phyloP scores from a whole-genome alignment of 2,329 filamentous ascomycete species.

The Phyllosticta citribraziliensis region DNA sequence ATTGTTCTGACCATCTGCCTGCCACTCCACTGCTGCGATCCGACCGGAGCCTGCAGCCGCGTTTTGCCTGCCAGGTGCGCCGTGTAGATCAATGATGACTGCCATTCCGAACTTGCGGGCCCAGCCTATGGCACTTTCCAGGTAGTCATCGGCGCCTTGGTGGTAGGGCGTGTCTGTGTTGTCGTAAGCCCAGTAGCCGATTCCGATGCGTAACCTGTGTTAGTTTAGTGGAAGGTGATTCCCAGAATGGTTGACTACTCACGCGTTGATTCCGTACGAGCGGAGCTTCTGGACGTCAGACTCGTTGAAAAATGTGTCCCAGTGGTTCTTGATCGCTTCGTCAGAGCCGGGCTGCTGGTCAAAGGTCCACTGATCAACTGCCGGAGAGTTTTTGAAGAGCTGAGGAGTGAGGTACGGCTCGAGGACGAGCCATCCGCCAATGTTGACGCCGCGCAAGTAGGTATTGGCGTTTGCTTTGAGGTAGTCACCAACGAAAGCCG shows the following conservation, averaged over 20 bases:
- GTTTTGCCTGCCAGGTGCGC: constrained; percentile 44
- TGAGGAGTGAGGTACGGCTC: constrained; percentile 28
- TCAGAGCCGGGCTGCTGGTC: constrained; percentile 22
- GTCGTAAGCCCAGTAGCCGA: constrained; percentile 44
- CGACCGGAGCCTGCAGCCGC: constrained; percentile 33
- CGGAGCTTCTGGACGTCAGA: constrained; percentile 33
- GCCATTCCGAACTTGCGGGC: constrained; percentile 35
- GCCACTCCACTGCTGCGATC: constrained; percentile 18
- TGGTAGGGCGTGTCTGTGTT: constrained; percentile 36
- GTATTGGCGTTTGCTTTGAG: background rate
- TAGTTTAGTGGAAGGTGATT: background rate
- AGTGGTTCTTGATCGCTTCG: constrained; percentile 25
- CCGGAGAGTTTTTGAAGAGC: constrained; percentile 22
- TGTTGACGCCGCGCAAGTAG: constrained; percentile 22
- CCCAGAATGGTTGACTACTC: background rate
- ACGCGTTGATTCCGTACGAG: constrained; percentile 26
- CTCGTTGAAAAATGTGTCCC: constrained; percentile 30
- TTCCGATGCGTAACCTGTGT: constrained; percentile 37
- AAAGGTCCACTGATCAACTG: constrained; percentile 32
- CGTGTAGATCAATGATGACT: constrained; percentile 44
- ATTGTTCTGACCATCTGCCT: constrained; percentile 28
- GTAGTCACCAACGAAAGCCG: background rate
- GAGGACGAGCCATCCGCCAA: constrained; percentile 28
- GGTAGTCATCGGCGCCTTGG: constrained; percentile 37
- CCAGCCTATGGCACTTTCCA: constrained; percentile 41